Conservation (phyloP, 352 stramenopile genomes). For the Phytophthora colocasiae region DNA sequence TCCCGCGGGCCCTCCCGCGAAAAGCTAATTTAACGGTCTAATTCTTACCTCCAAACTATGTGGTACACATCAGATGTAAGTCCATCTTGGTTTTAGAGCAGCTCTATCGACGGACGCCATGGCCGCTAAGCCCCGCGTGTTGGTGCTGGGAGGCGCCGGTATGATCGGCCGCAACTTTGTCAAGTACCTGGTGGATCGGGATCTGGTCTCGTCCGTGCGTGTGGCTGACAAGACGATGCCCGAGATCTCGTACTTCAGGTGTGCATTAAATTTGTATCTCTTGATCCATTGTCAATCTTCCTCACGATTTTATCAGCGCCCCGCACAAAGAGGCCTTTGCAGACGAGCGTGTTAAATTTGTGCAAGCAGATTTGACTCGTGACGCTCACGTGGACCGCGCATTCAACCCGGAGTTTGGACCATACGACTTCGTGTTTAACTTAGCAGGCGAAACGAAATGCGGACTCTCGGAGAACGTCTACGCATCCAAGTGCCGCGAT, state of each 20-base stretch:
- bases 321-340: slow-evolving; percentile 75
- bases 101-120: slow-evolving; percentile 1
- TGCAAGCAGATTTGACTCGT: slow-evolving; percentile 84
- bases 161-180: slow-evolving; percentile 92
- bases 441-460: slow-evolving; percentile 87
- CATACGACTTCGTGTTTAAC: slow-evolving; percentile 90
- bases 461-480: slow-evolving; percentile 72
- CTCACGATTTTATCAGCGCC: slow-evolving; percentile 28
- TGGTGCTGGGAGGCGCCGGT: slow-evolving; percentile 85
- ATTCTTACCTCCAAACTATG: slow-evolving; percentile 1
- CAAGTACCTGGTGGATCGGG: slow-evolving; percentile 76
- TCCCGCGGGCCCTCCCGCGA: slow-evolving; percentile 4
- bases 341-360: slow-evolving; percentile 75
- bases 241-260: slow-evolving; percentile 90
- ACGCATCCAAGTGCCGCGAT: slow-evolving; percentile 87
- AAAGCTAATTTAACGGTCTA: slow-evolving; percentile 10
- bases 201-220: slow-evolving; percentile 71
- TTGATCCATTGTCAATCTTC: not conserved
- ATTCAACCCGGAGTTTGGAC: slow-evolving; percentile 72
- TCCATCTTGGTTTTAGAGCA: not conserved
- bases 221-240: slow-evolving; percentile 90
- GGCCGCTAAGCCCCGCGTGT: slow-evolving; percentile 67
- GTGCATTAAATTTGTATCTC: not conserved
- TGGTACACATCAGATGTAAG: not conserved
- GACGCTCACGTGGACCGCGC: slow-evolving; percentile 82